These are phyloP conservation scores for Gynandropsis gynandra DNA, from an alignment of 345 rosid species.

Conservation along the genomic window DNA sequence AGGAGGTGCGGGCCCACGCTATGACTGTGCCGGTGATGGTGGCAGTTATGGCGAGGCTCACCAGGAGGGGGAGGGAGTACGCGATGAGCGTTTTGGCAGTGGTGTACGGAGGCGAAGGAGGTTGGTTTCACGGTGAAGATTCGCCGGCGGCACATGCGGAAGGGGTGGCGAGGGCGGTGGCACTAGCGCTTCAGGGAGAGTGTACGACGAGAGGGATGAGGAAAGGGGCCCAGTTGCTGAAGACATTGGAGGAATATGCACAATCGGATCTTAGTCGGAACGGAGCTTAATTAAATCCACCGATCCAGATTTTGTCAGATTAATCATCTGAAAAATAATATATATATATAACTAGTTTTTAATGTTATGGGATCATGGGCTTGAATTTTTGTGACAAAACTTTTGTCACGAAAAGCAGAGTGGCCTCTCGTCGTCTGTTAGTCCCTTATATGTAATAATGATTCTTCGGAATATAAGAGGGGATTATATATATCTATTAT, in stretches of 20 bases:
- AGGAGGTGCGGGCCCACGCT: slow-evolving; percentile 68
- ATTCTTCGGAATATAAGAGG: background rate
- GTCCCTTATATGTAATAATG: slow-evolving; percentile 13
- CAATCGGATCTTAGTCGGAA: slow-evolving; percentile 41
- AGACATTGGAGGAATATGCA: slow-evolving; percentile 57
- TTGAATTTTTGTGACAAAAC: too few species aligned
- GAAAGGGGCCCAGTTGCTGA: slow-evolving; percentile 76
- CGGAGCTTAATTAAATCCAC: slow-evolving; percentile 32
- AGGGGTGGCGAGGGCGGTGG: slow-evolving; percentile 85
- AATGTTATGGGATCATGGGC: slow-evolving; percentile 33
- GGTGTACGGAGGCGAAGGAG: slow-evolving; percentile 35
- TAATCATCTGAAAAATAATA: slow-evolving; percentile 25
- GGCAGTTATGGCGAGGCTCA: slow-evolving; percentile 70
- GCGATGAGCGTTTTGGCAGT: slow-evolving; percentile 72
- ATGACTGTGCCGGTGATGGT: slow-evolving; percentile 93
- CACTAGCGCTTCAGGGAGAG: slow-evolving; percentile 64
- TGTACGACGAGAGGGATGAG: slow-evolving; percentile 69
- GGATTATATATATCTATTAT: too few species aligned
- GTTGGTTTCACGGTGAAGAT: slow-evolving; percentile 14
- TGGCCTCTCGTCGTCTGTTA: slow-evolving; percentile 25
- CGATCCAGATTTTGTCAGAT: slow-evolving; percentile 31
- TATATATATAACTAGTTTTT: too few species aligned
- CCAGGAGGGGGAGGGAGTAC: slow-evolving; percentile 76
- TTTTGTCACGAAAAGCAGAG: slow-evolving; percentile 21
- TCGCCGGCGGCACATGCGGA: slow-evolving; percentile 58